These are phyloP conservation scores for Pulveroboletus sp. DNA, from an alignment of 768 basidiomycete genomes.

Conservation along the genomic window DNA sequence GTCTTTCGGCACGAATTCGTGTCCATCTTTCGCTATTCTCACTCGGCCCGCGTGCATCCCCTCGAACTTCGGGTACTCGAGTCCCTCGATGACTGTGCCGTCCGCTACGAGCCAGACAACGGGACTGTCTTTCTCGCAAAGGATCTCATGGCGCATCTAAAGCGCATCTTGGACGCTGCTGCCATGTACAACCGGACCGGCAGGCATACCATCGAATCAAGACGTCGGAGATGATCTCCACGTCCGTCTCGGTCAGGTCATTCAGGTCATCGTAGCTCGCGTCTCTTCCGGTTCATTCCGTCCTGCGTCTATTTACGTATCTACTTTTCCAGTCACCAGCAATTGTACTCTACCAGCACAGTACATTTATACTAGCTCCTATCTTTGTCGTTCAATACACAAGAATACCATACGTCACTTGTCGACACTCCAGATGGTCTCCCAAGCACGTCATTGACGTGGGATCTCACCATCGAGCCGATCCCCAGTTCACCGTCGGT, in stretches of 20 bases:
- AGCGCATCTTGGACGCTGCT: constrained; percentile 26
- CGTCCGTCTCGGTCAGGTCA: neutral
- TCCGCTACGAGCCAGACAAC: constrained; percentile 54
- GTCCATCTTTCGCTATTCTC: constrained; percentile 56
- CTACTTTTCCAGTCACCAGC: constrained; percentile 1
- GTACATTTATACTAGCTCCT: neutral
- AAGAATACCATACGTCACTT: neutral
- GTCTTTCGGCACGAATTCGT: constrained; percentile 51
- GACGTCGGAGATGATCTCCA: constrained; percentile 2
- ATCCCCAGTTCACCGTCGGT: neutral
- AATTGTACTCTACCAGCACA: constrained; percentile 19
- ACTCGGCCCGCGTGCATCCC: constrained; percentile 39
- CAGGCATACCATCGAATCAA: neutral
- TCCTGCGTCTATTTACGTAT: constrained; percentile 2
- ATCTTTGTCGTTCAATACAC: neutral
- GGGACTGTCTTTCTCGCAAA: constrained; percentile 57
- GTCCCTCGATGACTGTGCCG: constrained; percentile 41
- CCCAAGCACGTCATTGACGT: neutral
- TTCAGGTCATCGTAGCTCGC: neutral
- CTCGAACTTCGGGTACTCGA: constrained; percentile 46
- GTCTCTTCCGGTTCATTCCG: no score
- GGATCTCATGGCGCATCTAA: constrained; percentile 31
- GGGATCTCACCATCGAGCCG: constrained; percentile 7
- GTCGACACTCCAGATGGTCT: no score
- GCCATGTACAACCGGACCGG: constrained; percentile 11